A percentile compares a stretch with the other conserved stretches of the same genome.
Evolutionary conservation across 2,329 filamentous ascomycete species (phyloP).

Genomic region (Tolypocladium amazonense): DNA sequence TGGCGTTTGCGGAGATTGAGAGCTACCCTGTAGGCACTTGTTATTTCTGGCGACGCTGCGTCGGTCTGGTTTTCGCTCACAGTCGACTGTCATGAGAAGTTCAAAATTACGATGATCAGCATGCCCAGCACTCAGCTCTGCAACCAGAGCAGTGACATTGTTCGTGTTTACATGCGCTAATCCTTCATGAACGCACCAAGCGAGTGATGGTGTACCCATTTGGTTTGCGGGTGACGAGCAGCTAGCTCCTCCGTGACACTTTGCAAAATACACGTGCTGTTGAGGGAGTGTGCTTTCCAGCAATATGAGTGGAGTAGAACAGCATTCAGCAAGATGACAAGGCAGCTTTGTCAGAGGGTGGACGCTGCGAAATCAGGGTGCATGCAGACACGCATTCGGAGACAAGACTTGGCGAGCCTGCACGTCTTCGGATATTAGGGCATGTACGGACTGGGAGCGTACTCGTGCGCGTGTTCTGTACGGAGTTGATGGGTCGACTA

Average conservation of each 20-base stretch:
- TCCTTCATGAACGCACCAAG: not conserved
- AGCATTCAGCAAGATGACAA: not conserved
- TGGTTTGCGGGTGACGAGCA: not conserved
- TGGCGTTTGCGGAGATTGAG: not conserved
- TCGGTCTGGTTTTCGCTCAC: not conserved
- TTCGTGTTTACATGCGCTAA: not conserved
- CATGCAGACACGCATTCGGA: no score
- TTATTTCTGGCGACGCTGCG: not conserved
- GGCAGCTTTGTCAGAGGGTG: not conserved
- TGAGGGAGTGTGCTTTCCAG: no score
- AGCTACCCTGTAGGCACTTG: not conserved
- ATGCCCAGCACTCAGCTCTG: not conserved
- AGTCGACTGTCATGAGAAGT: not conserved
- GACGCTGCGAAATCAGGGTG: not conserved
- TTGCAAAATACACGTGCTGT: not conserved
- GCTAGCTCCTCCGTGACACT: not conserved
- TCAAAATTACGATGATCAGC: not conserved
- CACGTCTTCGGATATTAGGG: not conserved
- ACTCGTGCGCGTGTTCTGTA: no score
- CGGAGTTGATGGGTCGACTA: not conserved
- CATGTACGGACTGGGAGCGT: not conserved
- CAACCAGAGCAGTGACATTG: no score
- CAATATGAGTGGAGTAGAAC: no score
- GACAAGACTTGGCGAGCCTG: not conserved
- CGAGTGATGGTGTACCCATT: not conserved